A percentile compares a stretch with the other conserved stretches of the same genome.
These are phyloP conservation scores for Heliocybe sulcata DNA, from an alignment of 1,284 basidiomycete species.

Conservation along the genomic window DNA sequence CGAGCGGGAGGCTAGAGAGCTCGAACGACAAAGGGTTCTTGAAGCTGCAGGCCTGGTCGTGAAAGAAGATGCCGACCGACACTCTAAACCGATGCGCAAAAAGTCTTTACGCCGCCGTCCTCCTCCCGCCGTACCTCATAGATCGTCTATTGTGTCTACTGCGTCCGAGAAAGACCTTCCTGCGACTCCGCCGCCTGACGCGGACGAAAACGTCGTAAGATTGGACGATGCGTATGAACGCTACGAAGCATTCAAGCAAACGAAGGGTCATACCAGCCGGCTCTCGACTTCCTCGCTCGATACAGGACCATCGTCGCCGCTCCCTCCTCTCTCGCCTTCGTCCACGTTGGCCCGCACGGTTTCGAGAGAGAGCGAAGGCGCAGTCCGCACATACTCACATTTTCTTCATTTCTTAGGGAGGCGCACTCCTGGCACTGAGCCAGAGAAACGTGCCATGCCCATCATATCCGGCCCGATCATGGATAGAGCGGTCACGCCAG, in stretches of 20 bases:
- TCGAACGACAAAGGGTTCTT: constrained; percentile 75
- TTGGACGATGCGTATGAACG: constrained; percentile 88
- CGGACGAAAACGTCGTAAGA: constrained; percentile 20
- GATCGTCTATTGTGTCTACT: constrained; percentile 13
- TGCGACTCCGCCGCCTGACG: constrained; percentile 24
- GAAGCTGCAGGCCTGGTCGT: constrained; percentile 85
- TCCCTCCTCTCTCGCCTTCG: constrained; percentile 16
- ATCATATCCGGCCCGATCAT: constrained; percentile 58
- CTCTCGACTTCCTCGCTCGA: constrained; percentile 55
- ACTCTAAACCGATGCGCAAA: constrained; percentile 23
- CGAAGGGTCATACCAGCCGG: constrained; percentile 37
- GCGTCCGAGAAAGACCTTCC: constrained; percentile 45
- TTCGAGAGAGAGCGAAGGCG: constrained; percentile 21
- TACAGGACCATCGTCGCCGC: constrained; percentile 26
- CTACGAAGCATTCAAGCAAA: constrained; percentile 73
- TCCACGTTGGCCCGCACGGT: constrained; percentile 11
- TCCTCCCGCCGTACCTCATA: constrained; percentile 38
- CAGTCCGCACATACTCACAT: constrained; percentile 26
- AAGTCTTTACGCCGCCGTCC: constrained; percentile 33
- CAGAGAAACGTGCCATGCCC: constrained; percentile 26
- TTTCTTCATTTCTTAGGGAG: constrained; percentile 55
- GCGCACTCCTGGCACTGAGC: constrained; percentile 34
- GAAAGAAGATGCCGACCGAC: constrained; percentile 39
- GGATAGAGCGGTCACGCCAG: constrained; percentile 15
- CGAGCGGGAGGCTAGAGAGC: constrained; percentile 61